Evolutionary conservation across 345 rosid genomes (phyloP), one percentile per base, ranked within the genome.

Genomic region (Euphorbia peplus): DNA sequence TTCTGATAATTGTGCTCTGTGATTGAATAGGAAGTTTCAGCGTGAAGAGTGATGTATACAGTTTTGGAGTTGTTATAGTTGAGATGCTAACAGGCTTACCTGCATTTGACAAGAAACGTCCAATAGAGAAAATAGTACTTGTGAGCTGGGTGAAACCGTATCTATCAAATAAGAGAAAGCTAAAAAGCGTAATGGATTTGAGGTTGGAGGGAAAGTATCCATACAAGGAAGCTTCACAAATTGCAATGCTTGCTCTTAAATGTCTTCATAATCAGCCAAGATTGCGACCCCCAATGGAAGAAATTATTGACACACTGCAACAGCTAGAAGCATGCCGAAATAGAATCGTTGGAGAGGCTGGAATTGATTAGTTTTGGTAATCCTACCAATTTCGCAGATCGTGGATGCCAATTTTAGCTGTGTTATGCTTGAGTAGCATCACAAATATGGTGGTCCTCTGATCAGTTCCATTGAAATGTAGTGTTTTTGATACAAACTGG

Each of bases 1-100:
- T 18, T 46, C 47, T 25, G 22, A 51, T 28, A 62, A 0, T 8
- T 11, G 28, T 29, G 15, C 22, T 48, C 25, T 52, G 24, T 61
- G 37, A 32, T 6, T 58, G 60, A 25, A 37, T 30, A 73, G 76
- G 71, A 6, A 7, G 7, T n/a, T 22, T 64, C 60, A 39, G 25
- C 12, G 66, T 37, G 18, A 66, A 39, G 60, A 66, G 71, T n/a
- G 71, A 73, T 39, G 76, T 66, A 1, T 66, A 59, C 28, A 18
- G 71, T 16, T 73, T 66, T 25, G 76, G 76, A 9, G 61, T 66
- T 18, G 71, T 73, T 3, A 19, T 73, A 37, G 13, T 60, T 3
- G 76, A 73, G 62, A 24, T 73, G 44, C 50, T 73, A 25, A 73
- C 71, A 37, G 76, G 76, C 21, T 50, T 60, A 26, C 66, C 55